These are phyloP conservation scores for Pseudotsuga menziesii DNA, from an alignment of 75 land plant species.

Conservation along the genomic window DNA sequence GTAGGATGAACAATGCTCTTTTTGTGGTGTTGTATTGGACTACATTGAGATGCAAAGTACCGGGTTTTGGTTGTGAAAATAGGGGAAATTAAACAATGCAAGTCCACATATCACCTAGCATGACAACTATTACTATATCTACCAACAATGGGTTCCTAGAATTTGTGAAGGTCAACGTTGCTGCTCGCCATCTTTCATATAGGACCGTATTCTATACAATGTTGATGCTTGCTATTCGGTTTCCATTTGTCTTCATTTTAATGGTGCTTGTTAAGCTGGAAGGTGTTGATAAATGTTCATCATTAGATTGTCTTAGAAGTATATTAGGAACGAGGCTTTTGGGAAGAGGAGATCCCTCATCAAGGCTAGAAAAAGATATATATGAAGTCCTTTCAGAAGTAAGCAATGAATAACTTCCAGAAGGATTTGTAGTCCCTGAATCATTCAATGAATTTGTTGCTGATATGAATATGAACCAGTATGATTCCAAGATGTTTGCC, in stretches of 20 bases:
- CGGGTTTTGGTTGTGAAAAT: conserved; percentile 1
- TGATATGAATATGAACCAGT: conserved; percentile 58
- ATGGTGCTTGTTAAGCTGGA: conserved; percentile 84
- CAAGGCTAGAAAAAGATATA: conserved; percentile 54
- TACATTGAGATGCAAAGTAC: not conserved
- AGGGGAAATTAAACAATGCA: conserved; percentile 31
- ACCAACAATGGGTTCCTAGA: conserved; percentile 71
- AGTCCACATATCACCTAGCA: conserved; percentile 93
- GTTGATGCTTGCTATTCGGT: conserved; percentile 64
- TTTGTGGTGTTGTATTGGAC: not conserved
- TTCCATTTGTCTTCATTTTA: conserved; percentile 87
- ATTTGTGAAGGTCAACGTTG: conserved; percentile 83
- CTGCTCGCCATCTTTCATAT: conserved; percentile 74
- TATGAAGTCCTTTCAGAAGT: conserved; percentile 57
- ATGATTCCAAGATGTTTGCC: conserved; percentile 71
- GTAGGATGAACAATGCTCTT: not conserved
- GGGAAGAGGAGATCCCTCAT: conserved; percentile 50
- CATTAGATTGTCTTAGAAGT: conserved; percentile 82
- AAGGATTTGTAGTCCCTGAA: conserved; percentile 54
- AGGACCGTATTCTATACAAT: conserved; percentile 74
- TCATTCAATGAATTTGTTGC: conserved; percentile 70
- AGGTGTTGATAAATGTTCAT: conserved; percentile 25
- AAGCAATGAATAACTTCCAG: conserved; percentile 55
- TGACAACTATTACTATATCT: conserved; percentile 95
- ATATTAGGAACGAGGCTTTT: conserved; percentile 64